Evolutionary conservation across 306 rosid genomes (phyloP).

Genomic region (Fragaria nilgerrensis): DNA sequence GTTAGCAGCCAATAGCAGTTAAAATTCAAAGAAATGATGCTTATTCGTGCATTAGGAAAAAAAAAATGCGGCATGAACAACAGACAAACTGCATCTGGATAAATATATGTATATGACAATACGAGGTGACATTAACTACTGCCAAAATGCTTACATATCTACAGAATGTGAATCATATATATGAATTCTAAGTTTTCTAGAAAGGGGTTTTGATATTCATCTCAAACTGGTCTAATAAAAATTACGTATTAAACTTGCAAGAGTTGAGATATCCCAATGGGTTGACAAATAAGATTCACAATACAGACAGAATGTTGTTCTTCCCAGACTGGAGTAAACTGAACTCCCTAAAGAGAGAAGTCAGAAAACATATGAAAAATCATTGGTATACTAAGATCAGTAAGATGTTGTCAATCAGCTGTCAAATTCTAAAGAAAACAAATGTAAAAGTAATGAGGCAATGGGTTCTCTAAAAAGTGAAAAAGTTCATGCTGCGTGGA

Average conservation of each 20-base stretch:
- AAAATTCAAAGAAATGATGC: not conserved
- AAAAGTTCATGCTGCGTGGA: slow-evolving; percentile 3
- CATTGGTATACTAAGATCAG: not conserved
- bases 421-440: not conserved
- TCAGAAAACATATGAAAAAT: not conserved
- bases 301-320: slow-evolving; percentile 3
- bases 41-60: not conserved
- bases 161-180: not conserved
- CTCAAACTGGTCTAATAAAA: not conserved
- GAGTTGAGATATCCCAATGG: not conserved
- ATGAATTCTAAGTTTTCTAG: not conserved
- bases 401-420: not conserved
- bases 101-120: not conserved
- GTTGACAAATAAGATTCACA: not conserved
- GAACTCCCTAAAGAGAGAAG: not conserved
- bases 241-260: too few relatives aligned
- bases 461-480: not conserved
- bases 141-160: not conserved
- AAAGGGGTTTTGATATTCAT: not conserved
- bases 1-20: slow-evolving; percentile 3
- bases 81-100: not conserved
- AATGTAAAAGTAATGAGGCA: not conserved
- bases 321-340: not conserved
- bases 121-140: not conserved
- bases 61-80: not conserved